Evolutionary conservation across 257 asterid genomes (phyloP).

Genomic region (Solanum arcanum): DNA sequence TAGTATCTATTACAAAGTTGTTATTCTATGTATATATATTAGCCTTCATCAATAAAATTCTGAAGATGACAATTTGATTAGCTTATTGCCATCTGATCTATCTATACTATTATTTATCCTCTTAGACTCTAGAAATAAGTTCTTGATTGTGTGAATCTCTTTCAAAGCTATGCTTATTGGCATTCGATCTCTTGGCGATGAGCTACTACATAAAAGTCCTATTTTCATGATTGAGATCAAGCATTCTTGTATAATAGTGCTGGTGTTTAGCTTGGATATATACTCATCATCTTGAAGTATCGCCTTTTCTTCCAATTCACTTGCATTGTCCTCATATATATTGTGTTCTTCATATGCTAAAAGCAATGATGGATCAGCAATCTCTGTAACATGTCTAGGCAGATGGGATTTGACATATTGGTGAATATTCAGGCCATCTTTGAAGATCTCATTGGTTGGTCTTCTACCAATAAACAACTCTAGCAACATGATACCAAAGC

Average conservation of each 20-base stretch:
- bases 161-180: background rate
- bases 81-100: background rate
- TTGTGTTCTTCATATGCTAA: background rate
- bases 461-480: conserved; percentile 37
- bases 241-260: background rate
- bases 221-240: background rate
- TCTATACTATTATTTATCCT: background rate
- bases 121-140: background rate
- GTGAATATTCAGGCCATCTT: conserved; percentile 27
- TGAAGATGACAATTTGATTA: background rate
- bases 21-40: background rate
- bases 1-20: background rate
- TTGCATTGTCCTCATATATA: background rate
- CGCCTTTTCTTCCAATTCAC: background rate
- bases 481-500: conserved; percentile 40
- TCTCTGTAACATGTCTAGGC: conserved; percentile 6
- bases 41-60: background rate
- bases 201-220: conserved; percentile 12
- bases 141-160: background rate
- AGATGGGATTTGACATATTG: conserved; percentile 18
- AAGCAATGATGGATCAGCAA: conserved; percentile 11
- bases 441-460: conserved; percentile 24
- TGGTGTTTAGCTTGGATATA: background rate
- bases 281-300: background rate
- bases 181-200: background rate